A percentile compares a stretch with the other conserved stretches of the same genome.
phyloP scores from a whole-genome alignment of 2,329 filamentous ascomycete genomes.

The Claviceps spartinae region DNA sequence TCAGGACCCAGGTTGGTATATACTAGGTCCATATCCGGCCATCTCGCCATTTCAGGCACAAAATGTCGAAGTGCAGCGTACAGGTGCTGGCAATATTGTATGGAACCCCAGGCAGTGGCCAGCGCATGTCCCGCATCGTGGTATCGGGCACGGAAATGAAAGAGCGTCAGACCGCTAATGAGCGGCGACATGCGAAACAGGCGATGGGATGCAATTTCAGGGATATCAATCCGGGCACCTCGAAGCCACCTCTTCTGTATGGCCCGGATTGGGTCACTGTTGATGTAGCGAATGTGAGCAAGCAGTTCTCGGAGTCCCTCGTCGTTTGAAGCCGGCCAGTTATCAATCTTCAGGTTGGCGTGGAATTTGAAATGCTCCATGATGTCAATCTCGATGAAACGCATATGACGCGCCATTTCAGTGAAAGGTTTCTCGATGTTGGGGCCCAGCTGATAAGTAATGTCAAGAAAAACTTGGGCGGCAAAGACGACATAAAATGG shows the following conservation, averaged over 20 bases:
- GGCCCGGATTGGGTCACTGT: not conserved
- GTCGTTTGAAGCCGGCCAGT: slow-evolving; percentile 11
- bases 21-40: slow-evolving; percentile 28
- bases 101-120: slow-evolving; percentile 25
- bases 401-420: not conserved
- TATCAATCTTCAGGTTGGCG: slow-evolving; percentile 14
- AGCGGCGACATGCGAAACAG: slow-evolving; percentile 23
- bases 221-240: not conserved
- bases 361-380: slow-evolving; percentile 15
- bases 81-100: slow-evolving; percentile 24
- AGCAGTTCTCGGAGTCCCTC: slow-evolving; percentile 2
- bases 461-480: slow-evolving; percentile 27
- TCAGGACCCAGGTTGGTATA: slow-evolving; percentile 15
- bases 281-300: not conserved
- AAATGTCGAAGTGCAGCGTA: slow-evolving; percentile 21
- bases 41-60: slow-evolving; percentile 7
- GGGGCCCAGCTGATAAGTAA: slow-evolving; percentile 20
- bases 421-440: slow-evolving; percentile 3
- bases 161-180: slow-evolving; percentile 25
- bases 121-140: slow-evolving; percentile 20
- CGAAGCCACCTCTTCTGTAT: not conserved
- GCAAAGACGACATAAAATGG: slow-evolving; percentile 26
- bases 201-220: slow-evolving; percentile 9
- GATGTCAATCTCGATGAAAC: not conserved
- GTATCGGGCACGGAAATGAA: slow-evolving; percentile 17